Percentiles rank a stretch among this genome's conserved stretches.
These are phyloP conservation scores for Aspergillus melleus DNA, from an alignment of 2,329 filamentous ascomycete species.

Conservation along the genomic window DNA sequence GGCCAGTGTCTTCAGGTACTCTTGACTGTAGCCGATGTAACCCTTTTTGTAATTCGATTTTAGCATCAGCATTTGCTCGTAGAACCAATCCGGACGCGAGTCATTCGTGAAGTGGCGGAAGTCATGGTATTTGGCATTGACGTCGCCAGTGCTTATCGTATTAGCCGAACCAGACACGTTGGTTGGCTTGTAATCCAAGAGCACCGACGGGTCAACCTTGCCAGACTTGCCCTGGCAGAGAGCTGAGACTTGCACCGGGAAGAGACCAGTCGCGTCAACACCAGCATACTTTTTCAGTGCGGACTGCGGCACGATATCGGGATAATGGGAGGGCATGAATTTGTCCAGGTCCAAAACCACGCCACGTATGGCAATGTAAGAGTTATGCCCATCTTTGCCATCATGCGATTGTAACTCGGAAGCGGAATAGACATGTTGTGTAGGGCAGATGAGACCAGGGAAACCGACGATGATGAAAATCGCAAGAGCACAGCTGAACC, in stretches of 20 bases:
- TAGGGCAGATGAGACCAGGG: slow-evolving; percentile 85
- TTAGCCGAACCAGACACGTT: slow-evolving; percentile 71
- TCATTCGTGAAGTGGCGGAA: slow-evolving; percentile 85
- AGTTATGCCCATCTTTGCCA: slow-evolving; percentile 64
- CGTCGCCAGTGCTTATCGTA: slow-evolving; percentile 65
- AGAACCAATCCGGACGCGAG: slow-evolving; percentile 86
- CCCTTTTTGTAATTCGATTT: slow-evolving; percentile 82
- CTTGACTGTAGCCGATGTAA: slow-evolving; percentile 75
- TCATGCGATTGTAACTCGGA: slow-evolving; percentile 72
- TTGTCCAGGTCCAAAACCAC: slow-evolving; percentile 79
- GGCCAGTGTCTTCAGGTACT: slow-evolving; percentile 72
- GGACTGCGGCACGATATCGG: slow-evolving; percentile 61
- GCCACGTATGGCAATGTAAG: slow-evolving; percentile 82
- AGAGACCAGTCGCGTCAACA: slow-evolving; percentile 80
- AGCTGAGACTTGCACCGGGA: slow-evolving; percentile 91
- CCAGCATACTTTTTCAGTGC: slow-evolving; percentile 79
- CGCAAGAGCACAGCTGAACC: slow-evolving; percentile 74
- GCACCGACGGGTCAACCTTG: slow-evolving; percentile 67
- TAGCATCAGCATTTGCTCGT: slow-evolving; percentile 78
- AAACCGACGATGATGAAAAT: slow-evolving; percentile 91
- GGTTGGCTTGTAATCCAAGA: slow-evolving; percentile 75
- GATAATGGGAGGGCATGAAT: slow-evolving; percentile 78
- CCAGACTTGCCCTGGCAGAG: slow-evolving; percentile 78
- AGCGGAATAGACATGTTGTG: slow-evolving; percentile 80
- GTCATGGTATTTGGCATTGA: slow-evolving; percentile 83